phyloP scores from a whole-genome alignment of 129 eudicot genomes.

The Cynara cardunculus region DNA sequence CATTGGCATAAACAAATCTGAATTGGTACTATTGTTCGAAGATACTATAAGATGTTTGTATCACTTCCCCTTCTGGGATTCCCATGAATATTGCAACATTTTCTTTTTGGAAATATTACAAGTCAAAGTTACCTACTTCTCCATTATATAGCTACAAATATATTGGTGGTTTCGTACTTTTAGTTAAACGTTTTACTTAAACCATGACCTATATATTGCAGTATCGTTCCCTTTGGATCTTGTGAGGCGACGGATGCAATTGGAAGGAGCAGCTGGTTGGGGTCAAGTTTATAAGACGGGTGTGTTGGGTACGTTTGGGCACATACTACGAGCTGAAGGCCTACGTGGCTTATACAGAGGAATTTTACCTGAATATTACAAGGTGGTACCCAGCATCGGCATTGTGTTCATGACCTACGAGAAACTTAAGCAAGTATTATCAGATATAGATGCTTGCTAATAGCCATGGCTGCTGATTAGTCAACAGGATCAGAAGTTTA shows the following conservation, averaged over 20 bases:
- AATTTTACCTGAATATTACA: conserved; percentile 86
- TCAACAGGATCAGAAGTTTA: background rate
- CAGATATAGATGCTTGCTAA: conserved; percentile 36
- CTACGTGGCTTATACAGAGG: conserved; percentile 86
- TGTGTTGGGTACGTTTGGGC: conserved; percentile 56
- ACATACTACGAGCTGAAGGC: conserved; percentile 74
- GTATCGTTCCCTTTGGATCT: conserved; percentile 86
- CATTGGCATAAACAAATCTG: conserved; percentile 10
- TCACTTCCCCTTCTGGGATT: background rate
- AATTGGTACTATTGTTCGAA: background rate
- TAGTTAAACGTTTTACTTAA: background rate
- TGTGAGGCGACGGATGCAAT: conserved; percentile 91
- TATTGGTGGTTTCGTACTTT: background rate
- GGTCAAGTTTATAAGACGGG: conserved; percentile 77
- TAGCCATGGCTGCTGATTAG: background rate
- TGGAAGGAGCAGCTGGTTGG: conserved; percentile 91
- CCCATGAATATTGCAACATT: background rate
- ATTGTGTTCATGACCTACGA: conserved; percentile 91
- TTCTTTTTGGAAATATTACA: background rate
- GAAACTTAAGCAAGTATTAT: conserved; percentile 70
- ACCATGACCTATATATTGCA: conserved; percentile 33
- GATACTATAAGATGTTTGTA: too few species aligned
- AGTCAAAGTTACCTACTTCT: too few species aligned
- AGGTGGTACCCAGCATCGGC: conserved; percentile 90
- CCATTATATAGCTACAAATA: background rate